These are phyloP conservation scores for Eutrema heterophyllum DNA, from an alignment of 345 rosid genomes.

Conservation along the genomic window DNA sequence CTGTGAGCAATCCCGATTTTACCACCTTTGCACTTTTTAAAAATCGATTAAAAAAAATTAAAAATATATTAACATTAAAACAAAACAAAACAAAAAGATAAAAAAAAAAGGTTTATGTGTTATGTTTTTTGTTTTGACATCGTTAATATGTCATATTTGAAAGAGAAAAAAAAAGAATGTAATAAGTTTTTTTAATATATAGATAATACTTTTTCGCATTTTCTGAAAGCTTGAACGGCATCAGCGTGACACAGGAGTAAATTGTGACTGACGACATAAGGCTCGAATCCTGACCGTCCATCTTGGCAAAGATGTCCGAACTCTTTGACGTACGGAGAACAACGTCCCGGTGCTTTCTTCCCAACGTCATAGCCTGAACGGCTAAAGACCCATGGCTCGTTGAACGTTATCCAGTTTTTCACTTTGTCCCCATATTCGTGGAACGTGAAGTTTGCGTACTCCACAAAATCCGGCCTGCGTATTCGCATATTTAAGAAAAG, in stretches of 20 bases:
- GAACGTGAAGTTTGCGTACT: conserved; percentile 41
- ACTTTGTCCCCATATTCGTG: conserved; percentile 43
- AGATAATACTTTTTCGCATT: conserved; percentile 31
- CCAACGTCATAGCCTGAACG: conserved; percentile 33
- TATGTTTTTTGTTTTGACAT: too few species aligned
- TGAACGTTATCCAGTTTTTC: conserved; percentile 45
- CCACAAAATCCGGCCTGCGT: conserved; percentile 35
- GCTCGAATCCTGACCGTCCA: conserved; percentile 26
- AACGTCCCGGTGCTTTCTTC: conserved; percentile 40
- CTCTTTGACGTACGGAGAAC: conserved; percentile 29
- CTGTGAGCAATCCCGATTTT: conserved; percentile 30
- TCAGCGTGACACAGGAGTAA: conserved; percentile 26
- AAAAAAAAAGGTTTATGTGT: neutral
- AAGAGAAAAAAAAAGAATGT: neutral
- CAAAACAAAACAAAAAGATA: too few species aligned
- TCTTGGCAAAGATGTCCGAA: conserved; percentile 15
- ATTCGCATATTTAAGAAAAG: neutral
- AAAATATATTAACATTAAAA: neutral
- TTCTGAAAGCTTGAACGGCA: conserved; percentile 23
- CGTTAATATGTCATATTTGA: too few species aligned
- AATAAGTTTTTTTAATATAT: neutral
- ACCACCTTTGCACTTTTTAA: conserved; percentile 25
- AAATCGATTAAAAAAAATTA: neutral
- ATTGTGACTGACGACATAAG: conserved; percentile 26
- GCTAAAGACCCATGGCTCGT: conserved; percentile 37